phyloP scores from a whole-genome alignment of 257 asterid genomes.

The Voacanga thouarsii region DNA sequence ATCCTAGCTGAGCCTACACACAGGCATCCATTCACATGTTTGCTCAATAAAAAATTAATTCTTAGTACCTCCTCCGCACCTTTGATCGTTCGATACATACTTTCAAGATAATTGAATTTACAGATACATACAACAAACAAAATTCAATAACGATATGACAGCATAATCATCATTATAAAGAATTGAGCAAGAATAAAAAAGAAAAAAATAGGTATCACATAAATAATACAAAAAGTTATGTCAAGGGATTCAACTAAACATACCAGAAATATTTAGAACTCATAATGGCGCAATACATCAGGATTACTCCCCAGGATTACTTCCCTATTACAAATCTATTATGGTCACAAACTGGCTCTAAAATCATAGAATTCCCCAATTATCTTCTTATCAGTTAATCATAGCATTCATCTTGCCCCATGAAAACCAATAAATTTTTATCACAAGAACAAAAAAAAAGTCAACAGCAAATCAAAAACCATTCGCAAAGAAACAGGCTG shows the following conservation, averaged over 20 bases:
- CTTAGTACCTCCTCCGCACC: slow-evolving; percentile 34
- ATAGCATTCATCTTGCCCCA: too few relatives aligned
- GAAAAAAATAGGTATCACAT: too few relatives aligned
- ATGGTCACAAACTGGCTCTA: too few relatives aligned
- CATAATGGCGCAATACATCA: too few relatives aligned
- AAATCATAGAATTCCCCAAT: too few relatives aligned
- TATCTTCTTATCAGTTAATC: too few relatives aligned
- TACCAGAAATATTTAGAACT: too few relatives aligned
- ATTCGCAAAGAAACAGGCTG: background rate
- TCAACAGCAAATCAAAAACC: background rate
- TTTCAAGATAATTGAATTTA: background rate
- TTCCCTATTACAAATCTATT: too few relatives aligned
- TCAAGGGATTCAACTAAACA: too few relatives aligned
- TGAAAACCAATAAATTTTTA: too few relatives aligned
- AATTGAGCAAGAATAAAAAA: background rate
- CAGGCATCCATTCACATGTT: slow-evolving; percentile 67
- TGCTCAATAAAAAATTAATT: slow-evolving; percentile 39
- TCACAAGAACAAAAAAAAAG: too few relatives aligned
- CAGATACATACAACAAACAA: background rate
- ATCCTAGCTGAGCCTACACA: slow-evolving; percentile 98
- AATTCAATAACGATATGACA: background rate
- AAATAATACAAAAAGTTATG: background rate
- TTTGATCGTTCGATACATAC: slow-evolving; percentile 14
- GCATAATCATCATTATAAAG: background rate
- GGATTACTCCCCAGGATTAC: too few relatives aligned